phyloP scores from a whole-genome alignment of 257 asterid genomes.

The Nicotiana attenuata region DNA sequence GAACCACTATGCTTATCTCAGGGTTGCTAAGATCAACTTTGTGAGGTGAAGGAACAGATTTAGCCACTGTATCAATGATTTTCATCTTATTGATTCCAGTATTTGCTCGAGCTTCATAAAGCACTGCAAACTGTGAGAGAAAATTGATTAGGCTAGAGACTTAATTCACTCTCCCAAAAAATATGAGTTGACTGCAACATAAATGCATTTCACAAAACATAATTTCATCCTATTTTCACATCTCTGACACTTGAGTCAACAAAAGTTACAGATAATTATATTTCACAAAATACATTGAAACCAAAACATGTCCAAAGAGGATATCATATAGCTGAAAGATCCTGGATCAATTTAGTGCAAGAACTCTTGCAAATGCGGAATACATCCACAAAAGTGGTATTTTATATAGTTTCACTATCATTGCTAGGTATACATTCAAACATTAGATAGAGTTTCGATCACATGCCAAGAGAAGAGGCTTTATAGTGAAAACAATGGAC shows the following conservation, averaged over 20 bases:
- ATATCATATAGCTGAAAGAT: neutral
- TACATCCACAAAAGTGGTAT: neutral
- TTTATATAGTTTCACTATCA: neutral
- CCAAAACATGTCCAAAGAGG: neutral
- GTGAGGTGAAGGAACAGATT: slow-evolving; percentile 67
- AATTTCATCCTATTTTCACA: neutral
- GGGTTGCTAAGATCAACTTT: slow-evolving; percentile 88
- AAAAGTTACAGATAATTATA: neutral
- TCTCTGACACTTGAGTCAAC: neutral
- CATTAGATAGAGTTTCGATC: neutral
- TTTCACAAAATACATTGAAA: neutral
- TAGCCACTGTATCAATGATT: slow-evolving; percentile 79
- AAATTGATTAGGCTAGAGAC: slow-evolving; percentile 1
- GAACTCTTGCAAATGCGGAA: neutral
- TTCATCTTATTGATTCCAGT: slow-evolving; percentile 75
- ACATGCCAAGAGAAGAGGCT: neutral
- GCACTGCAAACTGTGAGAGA: slow-evolving; percentile 65
- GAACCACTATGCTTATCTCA: slow-evolving; percentile 69
- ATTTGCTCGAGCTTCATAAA: slow-evolving; percentile 93
- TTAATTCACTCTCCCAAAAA: neutral
- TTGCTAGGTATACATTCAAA: neutral
- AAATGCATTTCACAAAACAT: neutral
- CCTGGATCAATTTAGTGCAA: slow-evolving; percentile 1
- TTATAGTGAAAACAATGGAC: neutral
- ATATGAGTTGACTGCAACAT: neutral